Evolutionary conservation across 2,329 filamentous ascomycete genomes (phyloP).

Genomic region (Fusarium luffae): DNA sequence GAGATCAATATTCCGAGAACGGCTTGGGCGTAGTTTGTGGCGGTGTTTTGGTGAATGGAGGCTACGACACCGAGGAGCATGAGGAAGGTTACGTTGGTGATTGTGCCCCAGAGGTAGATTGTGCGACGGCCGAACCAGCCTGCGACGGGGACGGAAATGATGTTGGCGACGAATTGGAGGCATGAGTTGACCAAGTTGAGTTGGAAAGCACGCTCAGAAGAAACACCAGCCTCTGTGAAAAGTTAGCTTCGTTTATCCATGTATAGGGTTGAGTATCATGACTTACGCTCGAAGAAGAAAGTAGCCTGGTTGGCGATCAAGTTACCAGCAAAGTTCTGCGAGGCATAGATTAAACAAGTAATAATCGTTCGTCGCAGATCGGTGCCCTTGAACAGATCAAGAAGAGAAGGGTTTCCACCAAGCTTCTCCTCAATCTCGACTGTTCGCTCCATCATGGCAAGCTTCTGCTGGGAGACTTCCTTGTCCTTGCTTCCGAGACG

Average conservation of each 20-base stretch:
- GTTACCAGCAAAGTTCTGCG: constrained; percentile 70
- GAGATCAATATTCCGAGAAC: constrained; percentile 73
- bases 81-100: constrained; percentile 64
- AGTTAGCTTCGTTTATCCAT: not conserved
- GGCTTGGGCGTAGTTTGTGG: constrained; percentile 65
- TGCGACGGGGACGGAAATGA: constrained; percentile 74
- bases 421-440: constrained; percentile 61
- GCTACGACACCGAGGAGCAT: constrained; percentile 69
- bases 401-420: constrained; percentile 56
- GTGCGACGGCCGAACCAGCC: constrained; percentile 71
- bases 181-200: constrained; percentile 72
- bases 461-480: constrained; percentile 48
- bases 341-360: constrained; percentile 66
- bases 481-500: constrained; percentile 56
- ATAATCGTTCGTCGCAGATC: constrained; percentile 66
- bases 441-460: constrained; percentile 68
- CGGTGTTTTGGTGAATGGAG: constrained; percentile 56
- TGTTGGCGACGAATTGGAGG: constrained; percentile 70
- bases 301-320: constrained; percentile 70
- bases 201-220: constrained; percentile 64
- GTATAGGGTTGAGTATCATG: rapidly evolving
- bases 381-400: constrained; percentile 66
- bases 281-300: constrained; percentile 64
- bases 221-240: constrained; percentile 68
- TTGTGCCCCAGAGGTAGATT: constrained; percentile 71